Evolutionary conservation across 2,329 filamentous ascomycete species (phyloP), one percentile per base, ranked within the genome.

Genomic region (Cytospora piceicola): DNA sequence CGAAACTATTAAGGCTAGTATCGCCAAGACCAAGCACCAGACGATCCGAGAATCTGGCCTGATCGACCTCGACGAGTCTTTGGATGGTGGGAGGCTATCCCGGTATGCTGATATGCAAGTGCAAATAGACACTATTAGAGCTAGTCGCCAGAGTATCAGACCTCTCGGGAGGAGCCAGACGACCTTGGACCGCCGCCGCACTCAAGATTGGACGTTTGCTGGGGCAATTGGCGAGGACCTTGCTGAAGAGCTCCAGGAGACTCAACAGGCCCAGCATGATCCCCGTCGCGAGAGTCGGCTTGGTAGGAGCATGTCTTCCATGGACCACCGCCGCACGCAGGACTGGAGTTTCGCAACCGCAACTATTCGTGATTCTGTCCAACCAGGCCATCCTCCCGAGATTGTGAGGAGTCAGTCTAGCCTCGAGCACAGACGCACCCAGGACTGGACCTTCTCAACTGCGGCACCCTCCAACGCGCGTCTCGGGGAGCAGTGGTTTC

Each of bases 21-120:
- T 51, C 53, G 39, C 24, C 39, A 55, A 15, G 11, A 36, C 61
- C n/a, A 63, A 63, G 30, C 59, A 61, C n/a, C 36, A 66, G 24
- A 68, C 66, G 3, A 68, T 68, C 34, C 59, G 66, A 24, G 66
- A 68, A 32, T 68, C 66, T 29, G 66, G 66, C 11, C 30, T 89
- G 27, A 90, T 90, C 65, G 87, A 90, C 70, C 80, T 90, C 14
- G 88, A 88, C 67, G 83, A 81, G 3, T 88, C 86, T 24, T 77
- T 89, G 15, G 79, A 82, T 53, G 85, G 84, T 2, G 82, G 78
- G 42, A 83, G 85, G 8, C 77, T 87, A 1, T 85, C 86, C 1
- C 82, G 80, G 61, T 89, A 88, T 68, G 82, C 83, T 52, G 86
- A 89, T 69, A 63, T 20, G 53, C 61, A 63, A 15, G 80, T 89